Base-by-base conservation (phyloP, 805 yeast species). In the Myxozyma neotropica region DNA sequence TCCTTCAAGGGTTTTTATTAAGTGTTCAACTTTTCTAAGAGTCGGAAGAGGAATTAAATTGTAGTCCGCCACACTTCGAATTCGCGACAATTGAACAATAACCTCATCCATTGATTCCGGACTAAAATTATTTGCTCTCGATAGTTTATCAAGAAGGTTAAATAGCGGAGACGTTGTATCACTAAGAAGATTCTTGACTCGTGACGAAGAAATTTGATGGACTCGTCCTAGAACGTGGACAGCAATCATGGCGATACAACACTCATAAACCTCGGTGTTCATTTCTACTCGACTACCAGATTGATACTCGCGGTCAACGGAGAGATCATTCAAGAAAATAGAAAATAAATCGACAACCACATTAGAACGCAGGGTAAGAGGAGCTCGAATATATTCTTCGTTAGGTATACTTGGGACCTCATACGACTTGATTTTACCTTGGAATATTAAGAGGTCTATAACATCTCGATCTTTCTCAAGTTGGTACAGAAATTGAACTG, bases 401-500 rank as follows among this genome's bases (percentile, higher is more conserved):
- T 13, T 38, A 17, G n/a, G 36, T 13, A 19, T 8, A 23, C 4
- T 10, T 5, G 33, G 29, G 13, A 24, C 5, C 23, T 6, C 23
- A 15, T 21, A 21, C 5, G 17, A 5, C 2, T 21, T 31, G 1
- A n/a, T 35, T 10, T 13, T 49, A 1, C 53, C 45, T 6, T 21
- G n/a, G 24, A 23, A 42, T 10, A 52, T 23, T 17, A 52, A 31
- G 4, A 52, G 23, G 17, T 52, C 48, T 17, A 52, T 42, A 2
- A 42, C 23, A 29, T 40, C 31, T 13, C 23, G 10, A 23, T 52
- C 48, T 7, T 27, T n/a, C 10, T 43, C 23, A 31, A 42, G 46
- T 23, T 52, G 55, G 29, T 31, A 21, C 33, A 52, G 13, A 21
- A 52, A 52, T 31, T 52, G 42, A 6, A 51, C 4, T 8, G 21